Base-by-base conservation (phyloP, 495 filamentous ascomycete species). In the Xylaria nigripes region DNA sequence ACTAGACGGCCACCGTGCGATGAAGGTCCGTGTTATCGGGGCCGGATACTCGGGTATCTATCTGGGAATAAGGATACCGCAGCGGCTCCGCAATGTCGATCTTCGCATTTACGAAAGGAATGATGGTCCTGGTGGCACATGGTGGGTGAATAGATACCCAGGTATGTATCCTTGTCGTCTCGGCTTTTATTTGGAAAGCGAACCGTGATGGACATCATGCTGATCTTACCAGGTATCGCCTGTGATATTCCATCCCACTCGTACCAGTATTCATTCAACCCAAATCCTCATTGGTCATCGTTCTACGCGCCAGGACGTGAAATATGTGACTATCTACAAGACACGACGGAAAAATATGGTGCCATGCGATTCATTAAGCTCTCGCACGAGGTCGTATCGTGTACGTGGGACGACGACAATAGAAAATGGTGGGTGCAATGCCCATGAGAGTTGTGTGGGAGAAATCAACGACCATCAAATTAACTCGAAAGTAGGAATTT, bases 211-310 rank as follows among this genome's bases (percentile, higher is more conserved):
- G 27, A 29, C 27, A 9, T 29, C 27, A 29, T 29, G 9, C 9
- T 29, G 9, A 29, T 9, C 19, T 19, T 32, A 10, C 12, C 15
- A 64, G 72, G 73, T 3, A 63, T 72, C 23, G 73, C 73, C 41
- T 76, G 72, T 50, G 73, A 76, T 40, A 68, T 76, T 15, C 72
- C 59, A 65, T 65, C 72, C n/a, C 72, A 76, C 38, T 76, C 73
- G 6, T 88, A 86, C 65, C 84, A 81, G 54, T 86, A 81, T 60
- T 79, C 80, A 4, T 87, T 86, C 56, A 83, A 82, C 25, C 82
- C 83, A 12, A 83, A 83, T 24, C 71, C 81, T 9, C 65, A 76
- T 60, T 87, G 85, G 83, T 77, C 80, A 4, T 68, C 78, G 25
- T 76, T 84, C 36, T 86, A 85, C 58, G 78, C 84, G 0, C 81